These are phyloP conservation scores for Mesotaenium endlicherianum DNA, from an alignment of 139 green algal species.

Conservation along the genomic window DNA sequence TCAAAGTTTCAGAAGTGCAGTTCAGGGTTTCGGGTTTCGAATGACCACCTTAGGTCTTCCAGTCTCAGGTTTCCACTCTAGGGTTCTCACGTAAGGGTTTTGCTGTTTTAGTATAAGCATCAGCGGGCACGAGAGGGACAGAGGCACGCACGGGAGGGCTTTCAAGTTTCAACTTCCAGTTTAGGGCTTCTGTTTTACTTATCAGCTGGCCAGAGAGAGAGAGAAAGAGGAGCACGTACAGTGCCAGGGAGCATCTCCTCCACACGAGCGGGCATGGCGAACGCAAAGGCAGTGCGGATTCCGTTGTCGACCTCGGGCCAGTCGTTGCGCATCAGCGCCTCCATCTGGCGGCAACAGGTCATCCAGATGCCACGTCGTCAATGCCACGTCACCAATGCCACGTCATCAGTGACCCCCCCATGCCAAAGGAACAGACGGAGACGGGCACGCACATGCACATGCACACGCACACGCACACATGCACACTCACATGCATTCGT, in stretches of 20 bases:
- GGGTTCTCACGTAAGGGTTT: no score
- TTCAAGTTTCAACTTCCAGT: no score
- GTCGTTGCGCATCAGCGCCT: constrained; percentile 48
- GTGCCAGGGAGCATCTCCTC: constrained; percentile 37
- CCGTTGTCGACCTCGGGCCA: constrained; percentile 34
- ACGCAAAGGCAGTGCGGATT: constrained; percentile 30
- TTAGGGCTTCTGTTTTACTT: no score
- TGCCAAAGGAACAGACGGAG: neutral
- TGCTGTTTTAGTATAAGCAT: no score
- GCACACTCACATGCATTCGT: neutral
- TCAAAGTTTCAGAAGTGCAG: no score
- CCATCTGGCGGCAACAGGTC: constrained; percentile 29
- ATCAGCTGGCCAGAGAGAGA: no score
- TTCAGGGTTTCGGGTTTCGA: no score
- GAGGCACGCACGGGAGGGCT: no score
- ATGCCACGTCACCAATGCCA: neutral
- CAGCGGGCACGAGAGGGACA: no score
- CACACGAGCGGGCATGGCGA: constrained; percentile 22
- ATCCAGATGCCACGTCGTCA: neutral
- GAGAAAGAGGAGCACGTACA: neutral
- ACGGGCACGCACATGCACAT: neutral
- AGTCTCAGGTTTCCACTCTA: no score
- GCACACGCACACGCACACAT: neutral
- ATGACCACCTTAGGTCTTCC: no score
- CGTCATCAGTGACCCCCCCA: neutral